Base-by-base conservation (phyloP, 2,329 filamentous ascomycete genomes). In the Apiospora malaysiana region DNA sequence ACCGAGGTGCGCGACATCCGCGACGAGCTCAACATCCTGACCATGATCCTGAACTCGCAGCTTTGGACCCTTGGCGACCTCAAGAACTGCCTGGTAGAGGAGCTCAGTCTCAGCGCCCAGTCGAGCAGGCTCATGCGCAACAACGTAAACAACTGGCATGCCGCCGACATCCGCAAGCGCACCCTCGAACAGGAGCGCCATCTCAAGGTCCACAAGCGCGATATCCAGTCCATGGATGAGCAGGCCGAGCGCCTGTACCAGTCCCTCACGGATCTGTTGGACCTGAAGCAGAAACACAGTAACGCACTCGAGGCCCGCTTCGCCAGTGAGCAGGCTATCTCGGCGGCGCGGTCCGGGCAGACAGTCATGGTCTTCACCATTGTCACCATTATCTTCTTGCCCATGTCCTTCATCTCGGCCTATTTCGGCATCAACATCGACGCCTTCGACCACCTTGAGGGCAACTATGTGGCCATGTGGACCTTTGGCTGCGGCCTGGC, bases 351-450 rank as follows among this genome's bases (percentile, higher is more conserved):
- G 9, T 81, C 84, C 66, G 82, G 82, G 9, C 83, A 84, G 76
- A 83, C 82, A 0, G 78, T 85, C 66, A 82, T 85, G 79, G 79
- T 82, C 0, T 86, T 98, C 66, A 97, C 94, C 0, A 86, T 93
- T 21, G 94, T 96, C 25, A 97, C 95, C 18, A 97, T 97, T 73
- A 91, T 97, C 79, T 98, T 98, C 81, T 84, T 97, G n/a, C 95
- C 95, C 0, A 81, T 98, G 75, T 97, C 94, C 0, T 97, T 98
- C 79, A 85, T 98, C 72, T 95, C 94, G 3, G 94, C 92, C 2
- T 94, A 94, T 78, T 94, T 95, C 78, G 93, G 83, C 4, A 84
- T 85, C 74, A 83, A 83, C 69, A 78, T 84, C 21, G 72, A 76
- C n/a, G 81, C 82, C 84, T 91, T 79, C 85, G 82, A 79, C 9